Base-by-base conservation (phyloP, 495 filamentous ascomycete species). In the Talaromyces wortmannii region DNA sequence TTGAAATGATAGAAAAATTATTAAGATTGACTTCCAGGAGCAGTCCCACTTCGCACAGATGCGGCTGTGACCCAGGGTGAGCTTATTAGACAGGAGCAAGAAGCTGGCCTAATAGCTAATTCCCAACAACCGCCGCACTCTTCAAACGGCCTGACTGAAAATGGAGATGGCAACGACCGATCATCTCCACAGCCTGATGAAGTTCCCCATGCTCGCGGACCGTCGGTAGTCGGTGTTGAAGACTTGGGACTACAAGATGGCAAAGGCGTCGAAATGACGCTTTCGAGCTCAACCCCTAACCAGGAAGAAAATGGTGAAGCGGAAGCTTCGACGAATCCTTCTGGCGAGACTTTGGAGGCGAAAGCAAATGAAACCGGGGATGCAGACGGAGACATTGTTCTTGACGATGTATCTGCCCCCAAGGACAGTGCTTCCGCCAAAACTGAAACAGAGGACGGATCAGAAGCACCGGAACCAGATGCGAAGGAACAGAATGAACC, bases 181-280 rank as follows among this genome's bases (percentile, higher is more conserved):
- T 55, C 42, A 59, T 52, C 55, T 23, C 47, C 64, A 7, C 72
- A 76, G 13, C 62, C 65, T 7, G 70, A 72, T 45, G 90, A 94
- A 60, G 61, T 81, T 0, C 89, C 91, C 11, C 90, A 95, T 63
- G 90, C 88, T 3, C 79, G 88, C 13, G 89, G 91, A 0, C 92
- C 94, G 0, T 81, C 86, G 10, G 78, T 88, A 55, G 83, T 98
- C 23, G 92, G 91, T 0, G 82, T 90, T 29, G 87, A 91, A 61
- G 94, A 98, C 63, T 84, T 88, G 64, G 94, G 94, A 1, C 82
- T 90, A 15, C 92, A 96, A 66, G 74, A 79, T 18, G 71, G 75
- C n/a, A 69, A 70, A 48, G 75, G 71, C 3, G 67, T 78, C 7
- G 68, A 78, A 52, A 65, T 78, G 70, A 63, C 61, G 1, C 63